Percentiles rank a stretch among this genome's conserved stretches.
These are phyloP conservation scores for Solanum clarkiae DNA, from an alignment of 257 asterid species.

Conservation along the genomic window DNA sequence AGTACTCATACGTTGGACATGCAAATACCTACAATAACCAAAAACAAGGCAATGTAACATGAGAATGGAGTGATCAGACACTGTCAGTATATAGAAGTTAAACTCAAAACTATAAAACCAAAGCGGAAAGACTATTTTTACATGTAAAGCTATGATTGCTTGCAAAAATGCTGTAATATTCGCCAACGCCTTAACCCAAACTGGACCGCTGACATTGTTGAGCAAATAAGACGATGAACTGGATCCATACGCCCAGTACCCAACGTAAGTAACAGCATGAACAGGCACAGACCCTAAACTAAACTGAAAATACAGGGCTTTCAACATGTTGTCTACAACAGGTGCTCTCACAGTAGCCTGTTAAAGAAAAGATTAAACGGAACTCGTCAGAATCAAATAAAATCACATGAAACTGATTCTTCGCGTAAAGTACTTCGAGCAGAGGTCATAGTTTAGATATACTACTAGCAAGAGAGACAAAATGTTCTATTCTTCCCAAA, in stretches of 20 bases:
- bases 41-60: not conserved
- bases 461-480: no score
- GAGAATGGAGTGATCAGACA: not conserved
- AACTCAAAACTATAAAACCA: not conserved
- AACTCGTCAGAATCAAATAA: not conserved
- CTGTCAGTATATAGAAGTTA: not conserved
- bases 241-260: conserved; percentile 95
- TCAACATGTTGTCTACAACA: conserved; percentile 77
- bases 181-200: conserved; percentile 67
- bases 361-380: not conserved
- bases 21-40: conserved; percentile 61
- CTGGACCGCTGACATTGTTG: conserved; percentile 68
- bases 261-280: conserved; percentile 70
- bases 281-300: conserved; percentile 68
- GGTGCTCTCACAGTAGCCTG: conserved; percentile 93
- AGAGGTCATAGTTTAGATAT: not conserved
- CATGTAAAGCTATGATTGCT: conserved; percentile 70
- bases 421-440: not conserved
- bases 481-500: not conserved
- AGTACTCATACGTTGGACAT: conserved; percentile 85
- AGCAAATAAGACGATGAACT: conserved; percentile 65
- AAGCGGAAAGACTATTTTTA: not conserved
- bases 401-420: not conserved
- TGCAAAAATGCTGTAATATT: conserved; percentile 76
- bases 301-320: conserved; percentile 82